A percentile compares a stretch with the other conserved stretches of the same genome.
phyloP scores from a whole-genome alignment of 768 basidiomycete species.

The Naematelia encephala region DNA sequence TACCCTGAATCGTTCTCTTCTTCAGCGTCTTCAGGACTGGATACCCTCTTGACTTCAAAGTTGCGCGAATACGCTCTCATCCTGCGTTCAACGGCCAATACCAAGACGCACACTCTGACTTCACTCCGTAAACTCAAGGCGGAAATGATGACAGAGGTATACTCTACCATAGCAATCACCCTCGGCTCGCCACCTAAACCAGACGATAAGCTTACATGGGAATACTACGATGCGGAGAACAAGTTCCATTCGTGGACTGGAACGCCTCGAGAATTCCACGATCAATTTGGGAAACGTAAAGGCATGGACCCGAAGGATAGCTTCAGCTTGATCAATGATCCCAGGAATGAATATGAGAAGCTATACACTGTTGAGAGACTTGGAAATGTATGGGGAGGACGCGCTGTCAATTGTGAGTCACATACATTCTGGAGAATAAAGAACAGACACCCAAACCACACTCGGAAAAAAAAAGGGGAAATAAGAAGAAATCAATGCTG shows the following conservation, averaged over 20 bases:
- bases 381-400: slow-evolving; percentile 85
- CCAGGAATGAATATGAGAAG: slow-evolving; percentile 74
- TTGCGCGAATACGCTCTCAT: slow-evolving; percentile 85
- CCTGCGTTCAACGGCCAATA: slow-evolving; percentile 61
- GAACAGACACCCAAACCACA: too few species aligned
- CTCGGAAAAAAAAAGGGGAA: too few species aligned
- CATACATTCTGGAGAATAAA: too few species aligned
- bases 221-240: slow-evolving; percentile 77
- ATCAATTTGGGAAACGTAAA: slow-evolving; percentile 59
- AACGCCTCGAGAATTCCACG: slow-evolving; percentile 76
- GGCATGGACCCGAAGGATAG: slow-evolving; percentile 67
- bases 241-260: slow-evolving; percentile 73
- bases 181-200: slow-evolving; percentile 81
- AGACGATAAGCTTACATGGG: slow-evolving; percentile 70
- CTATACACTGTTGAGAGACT: slow-evolving; percentile 89
- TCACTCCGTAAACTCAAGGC: slow-evolving; percentile 77
- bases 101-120: slow-evolving; percentile 6
- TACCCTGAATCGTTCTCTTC: slow-evolving; percentile 83
- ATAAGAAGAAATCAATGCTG: too few species aligned
- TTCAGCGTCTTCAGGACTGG: slow-evolving; percentile 66
- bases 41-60: slow-evolving; percentile 78
- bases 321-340: slow-evolving; percentile 94
- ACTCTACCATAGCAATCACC: slow-evolving; percentile 75
- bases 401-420: slow-evolving; percentile 73
- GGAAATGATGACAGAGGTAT: slow-evolving; percentile 76